Conservation (phyloP, 768 basidiomycete species). For the Mycena rebaudengoi region DNA sequence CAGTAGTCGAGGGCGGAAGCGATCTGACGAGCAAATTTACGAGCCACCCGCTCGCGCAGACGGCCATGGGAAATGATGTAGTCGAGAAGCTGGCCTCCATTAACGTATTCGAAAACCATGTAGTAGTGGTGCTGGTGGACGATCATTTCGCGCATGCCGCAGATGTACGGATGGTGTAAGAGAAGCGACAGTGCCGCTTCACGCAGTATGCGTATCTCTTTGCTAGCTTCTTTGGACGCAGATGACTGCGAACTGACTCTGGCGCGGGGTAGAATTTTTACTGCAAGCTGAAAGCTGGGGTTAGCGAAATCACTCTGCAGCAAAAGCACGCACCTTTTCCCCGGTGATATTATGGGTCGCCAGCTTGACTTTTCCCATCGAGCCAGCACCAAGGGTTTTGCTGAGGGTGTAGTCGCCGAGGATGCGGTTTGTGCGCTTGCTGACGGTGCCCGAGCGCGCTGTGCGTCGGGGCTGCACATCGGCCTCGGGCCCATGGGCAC, state of each 20-base stretch:
- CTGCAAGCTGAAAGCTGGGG: constrained; percentile 75
- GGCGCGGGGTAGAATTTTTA: constrained; percentile 94
- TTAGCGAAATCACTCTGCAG: constrained; percentile 2
- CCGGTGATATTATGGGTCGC: constrained; percentile 88
- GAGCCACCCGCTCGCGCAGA: constrained; percentile 91
- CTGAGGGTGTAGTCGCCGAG: constrained; percentile 95
- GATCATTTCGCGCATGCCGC: constrained; percentile 99
- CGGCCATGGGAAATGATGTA: constrained; percentile 99
- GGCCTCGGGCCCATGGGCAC: too few relatives aligned
- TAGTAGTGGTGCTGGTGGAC: constrained; percentile 98
- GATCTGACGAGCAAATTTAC: constrained; percentile 98
- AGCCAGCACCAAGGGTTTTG: constrained; percentile 96
- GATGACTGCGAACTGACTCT: constrained; percentile 62
- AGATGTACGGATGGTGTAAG: constrained; percentile 98
- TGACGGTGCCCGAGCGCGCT: too few relatives aligned
- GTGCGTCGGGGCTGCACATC: too few relatives aligned
- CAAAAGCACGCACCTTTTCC: constrained; percentile 78
- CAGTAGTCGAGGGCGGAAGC: constrained; percentile 96
- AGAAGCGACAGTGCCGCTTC: constrained; percentile 96
- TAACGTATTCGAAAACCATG: constrained; percentile 99
- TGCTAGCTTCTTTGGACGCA: constrained; percentile 88
- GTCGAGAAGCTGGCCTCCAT: constrained; percentile 99
- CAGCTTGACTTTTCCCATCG: constrained; percentile 99
- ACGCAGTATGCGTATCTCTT: constrained; percentile 94
- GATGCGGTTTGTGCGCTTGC: constrained; percentile 62